A percentile compares a stretch with the other conserved stretches of the same genome.
Evolutionary conservation across 768 basidiomycete species (phyloP).

Genomic region (Tricholoma matsutake): DNA sequence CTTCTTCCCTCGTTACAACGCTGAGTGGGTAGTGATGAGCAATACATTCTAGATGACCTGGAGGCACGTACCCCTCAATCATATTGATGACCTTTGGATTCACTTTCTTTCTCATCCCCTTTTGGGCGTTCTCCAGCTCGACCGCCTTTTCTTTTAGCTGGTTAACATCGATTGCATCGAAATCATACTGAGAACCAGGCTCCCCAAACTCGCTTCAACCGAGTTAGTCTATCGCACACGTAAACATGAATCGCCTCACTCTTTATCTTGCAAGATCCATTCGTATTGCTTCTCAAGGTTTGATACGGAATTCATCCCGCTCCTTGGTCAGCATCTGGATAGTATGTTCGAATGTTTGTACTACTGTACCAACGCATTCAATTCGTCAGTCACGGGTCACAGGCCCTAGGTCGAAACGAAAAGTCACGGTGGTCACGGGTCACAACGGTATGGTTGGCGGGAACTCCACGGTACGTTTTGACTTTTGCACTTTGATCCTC

Average conservation of each 20-base stretch:
- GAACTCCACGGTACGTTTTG: too few species aligned
- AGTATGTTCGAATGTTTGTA: slow-evolving; percentile 71
- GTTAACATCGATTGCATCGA: slow-evolving; percentile 63
- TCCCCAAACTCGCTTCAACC: slow-evolving; percentile 76
- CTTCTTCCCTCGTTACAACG: slow-evolving; percentile 88
- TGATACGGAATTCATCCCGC: slow-evolving; percentile 44
- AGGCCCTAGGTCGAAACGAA: too few species aligned
- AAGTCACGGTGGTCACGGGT: too few species aligned
- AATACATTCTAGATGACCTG: neutral
- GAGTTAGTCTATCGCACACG: neutral
- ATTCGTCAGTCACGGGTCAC: too few species aligned
- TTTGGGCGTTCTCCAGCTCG: slow-evolving; percentile 78
- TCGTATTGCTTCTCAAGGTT: slow-evolving; percentile 76
- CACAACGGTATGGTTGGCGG: too few species aligned
- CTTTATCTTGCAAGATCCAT: slow-evolving; percentile 87
- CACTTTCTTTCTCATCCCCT: slow-evolving; percentile 91
- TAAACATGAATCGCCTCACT: slow-evolving; percentile 49
- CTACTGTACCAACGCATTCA: too few species aligned
- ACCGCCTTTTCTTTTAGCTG: too few species aligned
- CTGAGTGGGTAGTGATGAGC: slow-evolving; percentile 34
- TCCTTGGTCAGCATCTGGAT: slow-evolving; percentile 64
- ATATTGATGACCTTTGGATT: slow-evolving; percentile 95
- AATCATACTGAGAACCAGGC: slow-evolving; percentile 78
- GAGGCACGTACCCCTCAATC: slow-evolving; percentile 77
- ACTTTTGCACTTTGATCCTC: too few species aligned